phyloP scores from a whole-genome alignment of 805 yeast species.

The Blastobotrys muscicola region DNA sequence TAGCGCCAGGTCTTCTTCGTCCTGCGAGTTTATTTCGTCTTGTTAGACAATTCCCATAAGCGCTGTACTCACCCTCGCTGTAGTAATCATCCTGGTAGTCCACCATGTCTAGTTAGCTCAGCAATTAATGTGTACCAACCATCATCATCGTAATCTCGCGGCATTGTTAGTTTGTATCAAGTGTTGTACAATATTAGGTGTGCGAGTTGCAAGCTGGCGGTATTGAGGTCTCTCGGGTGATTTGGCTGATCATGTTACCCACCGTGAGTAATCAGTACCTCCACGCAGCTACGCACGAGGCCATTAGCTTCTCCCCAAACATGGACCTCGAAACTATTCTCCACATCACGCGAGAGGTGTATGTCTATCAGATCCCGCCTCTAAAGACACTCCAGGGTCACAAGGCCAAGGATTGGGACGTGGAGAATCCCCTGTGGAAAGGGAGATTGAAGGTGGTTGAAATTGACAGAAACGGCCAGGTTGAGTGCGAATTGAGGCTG shows the following conservation, averaged over 20 bases:
- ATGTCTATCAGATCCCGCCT: slow-evolving; percentile 25
- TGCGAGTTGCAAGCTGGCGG: no score
- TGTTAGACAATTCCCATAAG: background rate
- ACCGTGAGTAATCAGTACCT: no score
- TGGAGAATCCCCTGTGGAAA: slow-evolving; percentile 29
- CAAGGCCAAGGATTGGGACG: slow-evolving; percentile 27
- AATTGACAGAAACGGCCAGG: slow-evolving; percentile 6
- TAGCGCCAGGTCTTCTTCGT: slow-evolving; percentile 19
- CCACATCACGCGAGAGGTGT: slow-evolving; percentile 18
- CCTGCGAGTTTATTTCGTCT: slow-evolving; percentile 18
- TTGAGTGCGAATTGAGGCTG: slow-evolving; percentile 23
- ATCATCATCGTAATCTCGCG: slow-evolving; percentile 11
- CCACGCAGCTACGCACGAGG: no score
- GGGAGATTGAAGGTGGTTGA: slow-evolving; percentile 28
- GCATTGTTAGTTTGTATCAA: background rate
- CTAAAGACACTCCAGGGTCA: slow-evolving; percentile 20
- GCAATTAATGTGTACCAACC: slow-evolving; percentile 4
- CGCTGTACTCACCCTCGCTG: slow-evolving; percentile 5
- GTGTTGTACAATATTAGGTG: no score
- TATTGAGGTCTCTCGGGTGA: no score
- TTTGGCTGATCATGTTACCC: no score
- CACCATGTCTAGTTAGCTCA: slow-evolving; percentile 1
- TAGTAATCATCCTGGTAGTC: slow-evolving; percentile 17
- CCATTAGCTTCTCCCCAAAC: no score
- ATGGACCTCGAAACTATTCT: slow-evolving; percentile 9